phyloP scores from a whole-genome alignment of 768 basidiomycete species.

The Russula ochroleuca region DNA sequence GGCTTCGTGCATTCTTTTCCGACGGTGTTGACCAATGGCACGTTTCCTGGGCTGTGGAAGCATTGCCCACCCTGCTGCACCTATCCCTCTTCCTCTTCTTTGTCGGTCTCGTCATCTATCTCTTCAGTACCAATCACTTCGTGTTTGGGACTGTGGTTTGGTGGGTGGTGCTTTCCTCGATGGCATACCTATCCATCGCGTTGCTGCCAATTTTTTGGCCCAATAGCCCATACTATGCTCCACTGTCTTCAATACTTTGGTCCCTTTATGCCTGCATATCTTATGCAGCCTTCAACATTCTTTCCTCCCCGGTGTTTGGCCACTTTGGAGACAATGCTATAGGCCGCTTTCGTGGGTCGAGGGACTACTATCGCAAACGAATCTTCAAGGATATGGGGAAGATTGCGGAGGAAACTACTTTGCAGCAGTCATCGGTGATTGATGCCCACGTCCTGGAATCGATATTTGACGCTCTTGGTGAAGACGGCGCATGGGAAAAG shows the following conservation, averaged over 20 bases:
- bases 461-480: slow-evolving; percentile 1
- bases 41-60: not conserved
- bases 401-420: not conserved
- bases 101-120: slow-evolving; percentile 8
- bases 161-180: not conserved
- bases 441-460: not conserved
- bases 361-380: not conserved
- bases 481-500: not conserved
- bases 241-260: not conserved
- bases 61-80: slow-evolving; percentile 17
- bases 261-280: not conserved
- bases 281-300: not conserved
- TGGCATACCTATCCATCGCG: not conserved
- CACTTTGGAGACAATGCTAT: not conserved
- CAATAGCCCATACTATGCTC: slow-evolving; percentile 7
- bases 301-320: not conserved
- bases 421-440: not conserved
- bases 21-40: not conserved
- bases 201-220: not conserved
- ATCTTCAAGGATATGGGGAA: not conserved
- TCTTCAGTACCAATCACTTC: not conserved
- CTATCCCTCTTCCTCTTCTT: slow-evolving; percentile 23
- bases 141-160: not conserved
- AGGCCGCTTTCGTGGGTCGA: not conserved
- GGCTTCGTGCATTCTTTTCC: slow-evolving; percentile 13